Percentiles rank a stretch among this genome's conserved stretches.
Conservation (phyloP, 768 basidiomycete species). For the Leccinellum rugosiceps region DNA sequence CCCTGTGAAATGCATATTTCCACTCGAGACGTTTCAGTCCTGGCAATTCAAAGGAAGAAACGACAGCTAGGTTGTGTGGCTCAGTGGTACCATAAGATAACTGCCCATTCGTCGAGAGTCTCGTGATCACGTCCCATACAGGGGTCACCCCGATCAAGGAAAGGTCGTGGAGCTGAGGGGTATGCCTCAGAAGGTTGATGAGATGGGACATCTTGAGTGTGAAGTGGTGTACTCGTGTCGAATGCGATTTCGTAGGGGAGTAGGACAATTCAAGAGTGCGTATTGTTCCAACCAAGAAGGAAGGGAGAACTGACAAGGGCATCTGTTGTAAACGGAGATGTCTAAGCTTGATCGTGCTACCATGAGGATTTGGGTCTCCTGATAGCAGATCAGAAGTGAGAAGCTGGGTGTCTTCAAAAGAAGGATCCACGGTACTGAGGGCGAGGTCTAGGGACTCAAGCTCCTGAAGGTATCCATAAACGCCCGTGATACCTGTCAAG, state of each 20-base stretch:
- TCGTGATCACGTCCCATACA: constrained; percentile 32
- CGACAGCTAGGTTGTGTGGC: constrained; percentile 3
- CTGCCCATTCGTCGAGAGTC: constrained; percentile 10
- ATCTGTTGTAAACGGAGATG: constrained; percentile 43
- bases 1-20: constrained; percentile 42
- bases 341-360: constrained; percentile 14
- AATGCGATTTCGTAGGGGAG: constrained; percentile 27
- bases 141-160: constrained; percentile 42
- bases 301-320: constrained; percentile 38
- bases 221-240: constrained; percentile 26
- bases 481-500: constrained; percentile 18
- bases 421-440: constrained; percentile 23
- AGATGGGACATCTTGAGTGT: constrained; percentile 41
- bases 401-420: constrained; percentile 26
- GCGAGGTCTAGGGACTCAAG: constrained; percentile 32
- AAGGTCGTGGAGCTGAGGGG: constrained; percentile 42
- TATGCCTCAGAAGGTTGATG: constrained; percentile 34
- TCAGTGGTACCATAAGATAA: constrained; percentile 5
- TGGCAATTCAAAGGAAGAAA: constrained; percentile 32
- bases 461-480: constrained; percentile 15
- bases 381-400: constrained; percentile 19
- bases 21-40: constrained; percentile 45
- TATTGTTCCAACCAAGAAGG: constrained; percentile 37
- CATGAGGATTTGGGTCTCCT: constrained; percentile 1
- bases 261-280: constrained; percentile 42